Evolutionary conservation across 2,329 filamentous ascomycete genomes (phyloP).

Genomic region (Penicillium glabrum): DNA sequence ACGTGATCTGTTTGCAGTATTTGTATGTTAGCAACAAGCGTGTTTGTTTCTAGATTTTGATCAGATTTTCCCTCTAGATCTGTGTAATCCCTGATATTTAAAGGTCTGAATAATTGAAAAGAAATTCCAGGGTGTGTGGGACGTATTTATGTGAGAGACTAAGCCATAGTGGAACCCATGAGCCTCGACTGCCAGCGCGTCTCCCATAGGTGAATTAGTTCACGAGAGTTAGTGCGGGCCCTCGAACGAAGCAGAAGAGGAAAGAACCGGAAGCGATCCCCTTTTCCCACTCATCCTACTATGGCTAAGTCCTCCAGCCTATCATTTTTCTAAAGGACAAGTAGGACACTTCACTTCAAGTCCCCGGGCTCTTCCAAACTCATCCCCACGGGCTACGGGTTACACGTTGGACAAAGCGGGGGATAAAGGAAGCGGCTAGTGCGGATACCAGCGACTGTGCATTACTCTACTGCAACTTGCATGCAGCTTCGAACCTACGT

Average conservation of each 20-base stretch:
- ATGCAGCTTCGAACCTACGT: neutral
- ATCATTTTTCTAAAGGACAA: neutral
- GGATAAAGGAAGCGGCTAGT: slow-evolving; percentile 13
- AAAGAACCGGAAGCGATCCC: slow-evolving; percentile 19
- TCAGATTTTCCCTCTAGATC: neutral
- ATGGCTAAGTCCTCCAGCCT: neutral
- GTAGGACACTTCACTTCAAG: neutral
- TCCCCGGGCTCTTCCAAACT: neutral
- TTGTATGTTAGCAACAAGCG: neutral
- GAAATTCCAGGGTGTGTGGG: slow-evolving; percentile 3
- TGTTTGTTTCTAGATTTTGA: neutral
- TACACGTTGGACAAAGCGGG: slow-evolving; percentile 3
- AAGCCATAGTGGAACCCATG: neutral
- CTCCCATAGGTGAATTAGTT: slow-evolving; percentile 3
- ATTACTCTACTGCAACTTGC: slow-evolving; percentile 6
- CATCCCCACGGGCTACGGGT: neutral
- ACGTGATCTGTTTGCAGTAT: slow-evolving; percentile 2
- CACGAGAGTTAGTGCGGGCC: slow-evolving; percentile 15
- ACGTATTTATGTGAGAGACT: slow-evolving; percentile 16
- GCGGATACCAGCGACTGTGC: slow-evolving; percentile 14
- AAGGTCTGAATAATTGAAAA: neutral
- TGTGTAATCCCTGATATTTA: neutral
- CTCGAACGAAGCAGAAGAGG: slow-evolving; percentile 26
- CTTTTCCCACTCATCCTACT: neutral
- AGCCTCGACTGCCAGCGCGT: neutral